A percentile compares a stretch with the other conserved stretches of the same genome.
Conservation (phyloP, 2,329 filamentous ascomycete species). For the Shiraia sp. region DNA sequence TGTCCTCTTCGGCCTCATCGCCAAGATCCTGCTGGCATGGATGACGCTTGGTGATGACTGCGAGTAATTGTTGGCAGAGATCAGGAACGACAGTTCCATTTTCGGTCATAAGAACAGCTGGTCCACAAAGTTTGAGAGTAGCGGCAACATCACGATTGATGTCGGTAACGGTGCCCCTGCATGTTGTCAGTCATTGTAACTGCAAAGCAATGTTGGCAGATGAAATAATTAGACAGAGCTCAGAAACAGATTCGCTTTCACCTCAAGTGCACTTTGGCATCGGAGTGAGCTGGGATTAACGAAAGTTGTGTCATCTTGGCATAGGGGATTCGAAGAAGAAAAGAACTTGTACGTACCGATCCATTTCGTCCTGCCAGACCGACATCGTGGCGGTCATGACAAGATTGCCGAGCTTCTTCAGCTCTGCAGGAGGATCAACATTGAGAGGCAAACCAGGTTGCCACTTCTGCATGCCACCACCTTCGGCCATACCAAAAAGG, state of each 20-base stretch:
- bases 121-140: conserved; percentile 87
- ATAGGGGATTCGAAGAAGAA: conserved; percentile 11
- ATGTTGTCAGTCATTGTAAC: conserved; percentile 19
- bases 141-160: conserved; percentile 93
- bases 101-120: conserved; percentile 76
- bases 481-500: conserved; percentile 85
- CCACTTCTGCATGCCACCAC: conserved; percentile 80
- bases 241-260: conserved; percentile 74
- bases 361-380: conserved; percentile 86
- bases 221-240: conserved; percentile 52
- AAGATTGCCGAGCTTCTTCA: conserved; percentile 83
- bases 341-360: conserved; percentile 71
- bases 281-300: conserved; percentile 99
- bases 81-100: conserved; percentile 69
- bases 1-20: conserved; percentile 72
- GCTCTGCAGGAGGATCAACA: conserved; percentile 74
- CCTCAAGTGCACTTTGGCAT: conserved; percentile 85
- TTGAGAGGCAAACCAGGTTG: conserved; percentile 83
- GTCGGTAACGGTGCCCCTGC: conserved; percentile 84
- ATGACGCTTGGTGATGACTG: conserved; percentile 87
- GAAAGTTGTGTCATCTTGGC: conserved; percentile 76
- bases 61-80: conserved; percentile 72
- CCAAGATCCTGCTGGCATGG: conserved; percentile 90
- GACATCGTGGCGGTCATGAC: conserved; percentile 82
- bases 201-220: conserved; percentile 11